phyloP scores from a whole-genome alignment of 2,329 filamentous ascomycete genomes.

The Diaporthe longicolla region DNA sequence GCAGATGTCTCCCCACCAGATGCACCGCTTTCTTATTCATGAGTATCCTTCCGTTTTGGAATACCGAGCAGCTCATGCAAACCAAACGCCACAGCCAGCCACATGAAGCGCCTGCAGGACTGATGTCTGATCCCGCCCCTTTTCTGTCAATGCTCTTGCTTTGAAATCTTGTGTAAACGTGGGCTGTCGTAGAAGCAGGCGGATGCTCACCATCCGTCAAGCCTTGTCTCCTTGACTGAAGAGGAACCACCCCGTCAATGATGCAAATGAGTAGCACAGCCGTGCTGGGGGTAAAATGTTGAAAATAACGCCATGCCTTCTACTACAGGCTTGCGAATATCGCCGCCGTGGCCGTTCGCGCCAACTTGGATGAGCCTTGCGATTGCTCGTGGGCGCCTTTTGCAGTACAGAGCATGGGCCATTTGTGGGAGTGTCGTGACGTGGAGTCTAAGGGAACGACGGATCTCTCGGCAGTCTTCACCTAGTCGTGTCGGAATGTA shows the following conservation, averaged over 20 bases:
- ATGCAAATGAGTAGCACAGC: conserved; percentile 9
- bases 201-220: not conserved
- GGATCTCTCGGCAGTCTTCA: not conserved
- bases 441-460: not conserved
- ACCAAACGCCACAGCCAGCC: conserved; percentile 29
- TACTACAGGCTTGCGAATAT: not conserved
- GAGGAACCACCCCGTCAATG: not conserved
- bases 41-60: conserved; percentile 15
- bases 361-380: not conserved
- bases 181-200: not conserved
- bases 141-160: not conserved
- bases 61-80: conserved; percentile 24
- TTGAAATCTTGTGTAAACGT: not conserved
- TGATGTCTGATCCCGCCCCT: not conserved
- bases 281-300: not conserved
- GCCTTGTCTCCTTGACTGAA: not conserved
- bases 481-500: conserved; percentile 77
- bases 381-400: not conserved
- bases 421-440: not conserved
- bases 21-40: conserved; percentile 18
- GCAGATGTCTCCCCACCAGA: conserved; percentile 19
- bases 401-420: no score
- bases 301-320: not conserved
- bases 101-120: not conserved
- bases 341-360: not conserved